Evolutionary conservation across 2,329 filamentous ascomycete species (phyloP), one percentile per base, ranked within the genome.

Genomic region (Epichloe uncinata): DNA sequence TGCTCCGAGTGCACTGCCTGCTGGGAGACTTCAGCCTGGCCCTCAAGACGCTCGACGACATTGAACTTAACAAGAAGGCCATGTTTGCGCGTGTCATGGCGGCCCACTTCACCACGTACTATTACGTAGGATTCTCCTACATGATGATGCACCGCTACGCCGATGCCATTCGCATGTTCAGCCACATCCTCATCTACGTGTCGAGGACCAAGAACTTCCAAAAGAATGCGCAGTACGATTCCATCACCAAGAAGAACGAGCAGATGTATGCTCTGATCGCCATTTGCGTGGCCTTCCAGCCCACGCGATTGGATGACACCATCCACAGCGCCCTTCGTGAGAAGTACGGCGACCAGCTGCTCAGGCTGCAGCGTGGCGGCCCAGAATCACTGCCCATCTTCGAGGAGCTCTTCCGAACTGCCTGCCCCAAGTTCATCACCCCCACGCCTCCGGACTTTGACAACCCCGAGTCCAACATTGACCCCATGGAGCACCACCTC

Each of bases 131-230:
- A 60, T 98, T 98, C 82, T 95, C 88, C 60, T 98, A 98, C 84
- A 97, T 98, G 91, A 98, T 98, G 93, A 95, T 97, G 87, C 89
- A 93, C 74, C 87, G 93, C 67, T 98, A 98, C 69, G 87, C 89
- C 71, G 93, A 98, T 71, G 93, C 93, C 69, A 96, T 98, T 74
- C 89, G 91, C 78, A 95, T 96, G 85, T 98, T 98, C 82, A 95
- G 87, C 78, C 93, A 98, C 79, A 98, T 98, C 70, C 82, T 98
- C 61, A 85, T 98, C 73, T 98, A 97, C 73, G 90, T 98, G 58
- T 95, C 89, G 60, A 80, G 93, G 63, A 98, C 93, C 66, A 98
- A 98, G 86, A 97, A 97, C 79, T 97, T 97, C 82, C 93, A 98
- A 74, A 98, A 97, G 83, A 95, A 90, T 69, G 85, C 87, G 30